phyloP scores from a whole-genome alignment of 2,329 filamentous ascomycete species.

The Zymoseptoria pseudotritici region DNA sequence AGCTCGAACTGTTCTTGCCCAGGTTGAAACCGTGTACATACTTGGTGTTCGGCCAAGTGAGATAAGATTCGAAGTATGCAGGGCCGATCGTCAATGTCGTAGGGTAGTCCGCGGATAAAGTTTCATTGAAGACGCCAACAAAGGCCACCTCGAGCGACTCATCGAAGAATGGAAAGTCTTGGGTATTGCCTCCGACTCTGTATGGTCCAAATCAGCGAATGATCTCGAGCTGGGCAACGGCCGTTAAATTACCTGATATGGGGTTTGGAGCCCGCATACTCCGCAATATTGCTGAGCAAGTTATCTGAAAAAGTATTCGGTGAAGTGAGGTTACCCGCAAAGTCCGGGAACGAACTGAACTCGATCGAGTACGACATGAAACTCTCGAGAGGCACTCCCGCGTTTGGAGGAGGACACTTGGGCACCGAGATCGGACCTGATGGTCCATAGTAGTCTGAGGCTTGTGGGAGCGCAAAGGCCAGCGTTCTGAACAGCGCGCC shows the following conservation, averaged over 20 bases:
- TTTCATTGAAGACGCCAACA: slow-evolving; percentile 46
- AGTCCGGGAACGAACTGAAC: slow-evolving; percentile 47
- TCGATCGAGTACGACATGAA: slow-evolving; percentile 50
- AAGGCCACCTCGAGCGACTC: slow-evolving; percentile 43
- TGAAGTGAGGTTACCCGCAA: slow-evolving; percentile 45
- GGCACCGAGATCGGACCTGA: not conserved
- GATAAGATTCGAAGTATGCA: slow-evolving; percentile 57
- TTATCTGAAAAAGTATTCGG: slow-evolving; percentile 57
- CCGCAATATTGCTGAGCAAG: slow-evolving; percentile 50
- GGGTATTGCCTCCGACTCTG: slow-evolving; percentile 59
- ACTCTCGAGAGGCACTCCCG: slow-evolving; percentile 31
- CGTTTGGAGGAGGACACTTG: slow-evolving; percentile 42
- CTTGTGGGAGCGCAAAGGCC: not conserved
- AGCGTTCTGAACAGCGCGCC: not conserved
- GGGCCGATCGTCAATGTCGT: slow-evolving; percentile 54
- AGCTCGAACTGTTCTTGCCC: slow-evolving; percentile 45
- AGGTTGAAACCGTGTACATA: slow-evolving; percentile 58
- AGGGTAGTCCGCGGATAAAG: slow-evolving; percentile 51
- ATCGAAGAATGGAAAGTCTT: slow-evolving; percentile 58
- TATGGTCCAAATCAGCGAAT: not conserved
- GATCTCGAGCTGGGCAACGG: not conserved
- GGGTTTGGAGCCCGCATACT: slow-evolving; percentile 50
- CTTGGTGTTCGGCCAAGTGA: slow-evolving; percentile 48
- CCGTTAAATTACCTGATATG: slow-evolving; percentile 36
- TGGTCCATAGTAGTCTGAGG: not conserved